A percentile compares a stretch with the other conserved stretches of the same genome.
phyloP scores from a whole-genome alignment of 225 moss, liverwort and hornwort genomes.

The Rhytidiadelphus loreus region DNA sequence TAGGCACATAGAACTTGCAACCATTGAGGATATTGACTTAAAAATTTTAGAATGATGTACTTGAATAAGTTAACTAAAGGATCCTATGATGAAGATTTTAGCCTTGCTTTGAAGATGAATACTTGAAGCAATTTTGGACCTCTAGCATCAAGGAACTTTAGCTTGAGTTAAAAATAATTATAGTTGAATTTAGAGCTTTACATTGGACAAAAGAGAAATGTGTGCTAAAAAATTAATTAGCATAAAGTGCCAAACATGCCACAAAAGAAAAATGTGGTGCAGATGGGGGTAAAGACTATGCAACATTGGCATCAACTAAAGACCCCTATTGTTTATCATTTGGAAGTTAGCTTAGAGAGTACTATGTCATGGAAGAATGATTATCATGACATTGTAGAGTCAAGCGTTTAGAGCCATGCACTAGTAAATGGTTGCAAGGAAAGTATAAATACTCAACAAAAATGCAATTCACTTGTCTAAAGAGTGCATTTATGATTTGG shows the following conservation, averaged over 20 bases:
- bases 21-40: too few species aligned
- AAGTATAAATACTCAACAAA: neutral
- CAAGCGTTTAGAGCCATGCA: neutral
- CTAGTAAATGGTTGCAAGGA: neutral
- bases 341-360: fast-evolving
- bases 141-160: too few species aligned
- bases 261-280: fast-evolving
- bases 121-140: too few species aligned
- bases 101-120: too few species aligned
- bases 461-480: neutral
- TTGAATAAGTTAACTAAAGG: too few species aligned
- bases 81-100: too few species aligned
- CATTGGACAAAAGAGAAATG: neutral
- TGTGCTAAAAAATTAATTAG: fast-evolving
- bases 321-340: neutral
- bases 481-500: neutral
- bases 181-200: too few species aligned
- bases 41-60: too few species aligned
- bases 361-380: neutral
- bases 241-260: neutral
- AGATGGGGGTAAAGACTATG: too few species aligned
- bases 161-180: too few species aligned
- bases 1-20: too few species aligned
- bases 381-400: neutral
- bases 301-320: neutral